These are phyloP conservation scores for Nematocida parisii DNA, from an alignment of 371 early-diverging fungal species.

Conservation along the genomic window DNA sequence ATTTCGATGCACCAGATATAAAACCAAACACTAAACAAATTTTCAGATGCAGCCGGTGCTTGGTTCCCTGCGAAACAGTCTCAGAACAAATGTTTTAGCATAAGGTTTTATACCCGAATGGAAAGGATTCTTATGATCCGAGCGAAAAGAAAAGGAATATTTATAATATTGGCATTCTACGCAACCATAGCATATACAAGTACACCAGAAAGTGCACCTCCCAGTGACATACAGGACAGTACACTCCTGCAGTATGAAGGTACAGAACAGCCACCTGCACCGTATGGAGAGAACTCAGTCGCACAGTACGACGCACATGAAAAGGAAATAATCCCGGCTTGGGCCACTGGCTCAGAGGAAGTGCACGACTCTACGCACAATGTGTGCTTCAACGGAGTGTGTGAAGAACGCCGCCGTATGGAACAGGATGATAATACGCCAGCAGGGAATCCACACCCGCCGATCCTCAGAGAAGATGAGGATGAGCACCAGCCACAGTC, in stretches of 20 bases:
- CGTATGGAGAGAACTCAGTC: not conserved
- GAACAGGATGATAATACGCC: not conserved
- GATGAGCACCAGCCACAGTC: not conserved
- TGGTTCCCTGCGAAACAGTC: conserved; percentile 35
- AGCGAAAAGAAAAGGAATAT: conserved; percentile 22
- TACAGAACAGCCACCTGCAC: no score
- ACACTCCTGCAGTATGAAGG: not conserved
- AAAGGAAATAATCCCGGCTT: not conserved
- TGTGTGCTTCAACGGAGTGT: not conserved
- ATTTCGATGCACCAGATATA: not conserved
- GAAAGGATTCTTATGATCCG: conserved; percentile 5
- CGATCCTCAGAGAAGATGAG: not conserved
- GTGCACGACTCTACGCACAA: not conserved
- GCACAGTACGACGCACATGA: not conserved
- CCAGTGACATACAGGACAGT: not conserved
- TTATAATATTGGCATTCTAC: not conserved
- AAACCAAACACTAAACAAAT: not conserved
- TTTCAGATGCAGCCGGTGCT: not conserved
- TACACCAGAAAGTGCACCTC: not conserved
- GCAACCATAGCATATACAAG: not conserved
- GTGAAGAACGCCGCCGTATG: not conserved
- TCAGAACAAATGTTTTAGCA: conserved; percentile 29
- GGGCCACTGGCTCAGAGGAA: not conserved
- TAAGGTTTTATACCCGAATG: conserved; percentile 32
- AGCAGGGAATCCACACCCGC: not conserved